Evolutionary conservation across 2,329 filamentous ascomycete genomes (phyloP).

Genomic region (Tolypocladium cylindrosporum): DNA sequence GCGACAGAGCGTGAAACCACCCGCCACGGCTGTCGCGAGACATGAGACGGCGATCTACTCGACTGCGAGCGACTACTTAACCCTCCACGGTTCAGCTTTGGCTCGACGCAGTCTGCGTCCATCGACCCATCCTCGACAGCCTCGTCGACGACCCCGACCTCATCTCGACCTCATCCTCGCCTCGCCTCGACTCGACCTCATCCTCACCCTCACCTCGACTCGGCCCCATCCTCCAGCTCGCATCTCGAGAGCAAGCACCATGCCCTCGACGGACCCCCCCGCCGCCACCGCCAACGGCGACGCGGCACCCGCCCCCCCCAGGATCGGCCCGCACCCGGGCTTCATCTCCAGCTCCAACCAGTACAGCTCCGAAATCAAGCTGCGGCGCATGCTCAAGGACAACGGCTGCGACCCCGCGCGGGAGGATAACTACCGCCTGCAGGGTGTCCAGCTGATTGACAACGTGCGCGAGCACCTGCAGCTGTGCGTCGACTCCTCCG

Average conservation of each 20-base stretch:
- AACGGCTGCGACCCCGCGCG: slow-evolving; percentile 65
- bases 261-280: not conserved
- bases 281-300: slow-evolving; percentile 6
- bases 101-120: not conserved
- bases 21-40: not conserved
- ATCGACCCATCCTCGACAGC: not conserved
- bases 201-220: too few species aligned
- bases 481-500: slow-evolving; percentile 46
- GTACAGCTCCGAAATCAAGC: slow-evolving; percentile 73
- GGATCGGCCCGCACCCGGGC: slow-evolving; percentile 34
- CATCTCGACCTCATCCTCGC: too few species aligned
- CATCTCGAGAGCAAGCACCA: not conserved
- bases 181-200: not conserved
- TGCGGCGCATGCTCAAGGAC: slow-evolving; percentile 61
- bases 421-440: slow-evolving; percentile 71
- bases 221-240: not conserved
- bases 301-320: not conserved
- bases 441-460: slow-evolving; percentile 84
- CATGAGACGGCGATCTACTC: not conserved
- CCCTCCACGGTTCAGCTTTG: not conserved
- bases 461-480: slow-evolving; percentile 69
- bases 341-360: slow-evolving; percentile 45
- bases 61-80: not conserved
- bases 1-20: not conserved
- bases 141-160: not conserved